phyloP scores from a whole-genome alignment of 495 filamentous ascomycete genomes.

The Trichoderma parareesei region DNA sequence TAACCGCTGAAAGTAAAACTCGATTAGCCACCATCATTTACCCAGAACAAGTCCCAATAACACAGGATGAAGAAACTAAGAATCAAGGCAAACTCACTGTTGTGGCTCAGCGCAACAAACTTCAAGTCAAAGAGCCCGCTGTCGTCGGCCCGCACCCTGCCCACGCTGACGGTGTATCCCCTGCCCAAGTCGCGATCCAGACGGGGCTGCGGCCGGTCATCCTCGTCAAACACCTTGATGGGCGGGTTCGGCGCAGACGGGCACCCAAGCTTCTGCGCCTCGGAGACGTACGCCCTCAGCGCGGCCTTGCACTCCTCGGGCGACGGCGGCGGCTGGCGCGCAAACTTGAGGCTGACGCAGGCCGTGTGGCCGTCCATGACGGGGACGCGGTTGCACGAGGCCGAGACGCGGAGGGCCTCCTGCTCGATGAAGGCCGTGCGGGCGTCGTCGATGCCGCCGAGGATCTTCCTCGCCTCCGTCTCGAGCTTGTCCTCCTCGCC shows the following conservation, averaged over 20 bases:
- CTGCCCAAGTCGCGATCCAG: slow-evolving; percentile 66
- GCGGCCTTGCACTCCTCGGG: slow-evolving; percentile 63
- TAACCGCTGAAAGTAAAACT: slow-evolving; percentile 50
- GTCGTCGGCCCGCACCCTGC: slow-evolving; percentile 63
- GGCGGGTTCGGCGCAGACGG: slow-evolving; percentile 66
- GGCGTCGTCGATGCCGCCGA: slow-evolving; percentile 57
- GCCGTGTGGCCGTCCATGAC: slow-evolving; percentile 82
- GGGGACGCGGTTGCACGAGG: slow-evolving; percentile 73
- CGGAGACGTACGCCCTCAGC: slow-evolving; percentile 62
- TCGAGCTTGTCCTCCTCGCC: slow-evolving; percentile 87
- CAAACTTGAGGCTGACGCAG: slow-evolving; percentile 71
- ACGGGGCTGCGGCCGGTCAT: slow-evolving; percentile 75
- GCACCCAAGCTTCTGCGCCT: slow-evolving; percentile 64
- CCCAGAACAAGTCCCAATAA: neutral
- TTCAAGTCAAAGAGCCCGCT: slow-evolving; percentile 75
- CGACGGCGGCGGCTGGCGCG: slow-evolving; percentile 41
- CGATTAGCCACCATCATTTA: slow-evolving; percentile 9
- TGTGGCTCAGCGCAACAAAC: slow-evolving; percentile 77
- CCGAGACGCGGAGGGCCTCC: slow-evolving; percentile 56
- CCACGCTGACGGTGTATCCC: slow-evolving; percentile 77
- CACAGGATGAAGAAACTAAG: neutral
- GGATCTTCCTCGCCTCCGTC: slow-evolving; percentile 78
- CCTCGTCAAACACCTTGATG: slow-evolving; percentile 72
- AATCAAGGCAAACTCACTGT: slow-evolving; percentile 48
- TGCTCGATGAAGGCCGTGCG: slow-evolving; percentile 60